Evolutionary conservation across 2,329 filamentous ascomycete genomes (phyloP), one percentile per base, ranked within the genome.

Genomic region (Rutstroemia sp.): DNA sequence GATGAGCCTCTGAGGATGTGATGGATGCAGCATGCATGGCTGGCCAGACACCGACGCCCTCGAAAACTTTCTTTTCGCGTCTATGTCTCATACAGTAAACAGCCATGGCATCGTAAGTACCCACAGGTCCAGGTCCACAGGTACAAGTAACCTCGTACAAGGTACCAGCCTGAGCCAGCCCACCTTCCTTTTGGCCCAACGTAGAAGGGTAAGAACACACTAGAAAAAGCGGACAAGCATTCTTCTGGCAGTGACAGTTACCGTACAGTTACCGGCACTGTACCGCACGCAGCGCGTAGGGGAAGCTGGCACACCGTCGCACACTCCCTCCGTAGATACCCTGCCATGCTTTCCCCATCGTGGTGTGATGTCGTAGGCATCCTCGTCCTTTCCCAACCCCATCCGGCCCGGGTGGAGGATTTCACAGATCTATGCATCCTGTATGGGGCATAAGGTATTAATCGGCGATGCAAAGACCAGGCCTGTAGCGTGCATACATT

Each of bases 381-480:
- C 30, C 10, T 34, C 10, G 30, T 34, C 12, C 30, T 12, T 12
- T 27, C 21, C 21, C 14, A 19, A 5, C 4, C 30, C 7, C 16
- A 44, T 44, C 19, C 12, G 38, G 21, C 21, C 39, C 25, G 25
- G 23, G 25, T 44, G 38, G 27, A 37, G 30, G 25, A 52, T 44
- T 52, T 52, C 30, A 34, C 30, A 52, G 50, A 52, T 52, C 50
- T 52, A 27, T 52, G 25, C 39, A 34, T 10, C 30, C 30, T 52
- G 21, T 37, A 52, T 19, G 30, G 51, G n/a, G 30, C 27, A 39
- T 42, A 53, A 39, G 51, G 51, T 47, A 39, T 47, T 27, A 47
- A 53, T 53, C 51, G 51, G 51, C 51, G 51, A 53, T 53, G 19
- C 51, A 47, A 12, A 38, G 42, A 19, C 16, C 27, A 37, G 37